Base-by-base conservation (phyloP, 306 rosid species). In the Fagus sylvatica region DNA sequence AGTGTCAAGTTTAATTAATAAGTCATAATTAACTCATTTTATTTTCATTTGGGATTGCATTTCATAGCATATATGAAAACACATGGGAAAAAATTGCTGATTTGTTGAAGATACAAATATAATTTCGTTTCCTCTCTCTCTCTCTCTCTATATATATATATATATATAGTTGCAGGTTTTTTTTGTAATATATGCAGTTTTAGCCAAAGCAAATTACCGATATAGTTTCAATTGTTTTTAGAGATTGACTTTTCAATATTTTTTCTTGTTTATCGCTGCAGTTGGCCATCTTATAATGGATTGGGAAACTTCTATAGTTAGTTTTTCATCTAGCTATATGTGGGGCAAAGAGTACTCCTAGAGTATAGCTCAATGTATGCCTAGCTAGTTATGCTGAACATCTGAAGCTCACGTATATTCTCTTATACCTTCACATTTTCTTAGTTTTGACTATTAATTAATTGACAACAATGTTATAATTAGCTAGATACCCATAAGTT, bases 261-360 rank as follows among this genome's bases (percentile, higher is more conserved):
- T 46, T 13, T 46, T 10, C 51, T 46, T 46, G 15, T 46, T 46
- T 46, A 46, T 46, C 9, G 51, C 9, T 46, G 51, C 51, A 46
- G 51, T 55, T 19, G 61, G 61, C 61, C 12, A 55, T 55, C 61
- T 55, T 55, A 55, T n/a, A 55, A 55, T 55, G 61, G 61, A 55
- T 59, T 59, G 37, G 66, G 40, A 28, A 28, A 11, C 66, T 59
- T 59, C 36, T 59, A 7, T 30, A 28, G 39, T 32, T 32, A 59
- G 66, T 12, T 28, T 59, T 59, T 4, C 66, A 30, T 28, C 39
- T 22, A 22, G 28, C 28, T 28, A 30, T 28, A 8, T 32, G 17
- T 59, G 66, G 37, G 39, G 39, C 16, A 59, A 30, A 59, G 66
- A 17, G 5, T 8, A 22, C 13, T 56, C 51, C 15, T 46, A 46